phyloP scores from a whole-genome alignment of 2,329 filamentous ascomycete genomes.

The Davidsoniella neocaledoniae region DNA sequence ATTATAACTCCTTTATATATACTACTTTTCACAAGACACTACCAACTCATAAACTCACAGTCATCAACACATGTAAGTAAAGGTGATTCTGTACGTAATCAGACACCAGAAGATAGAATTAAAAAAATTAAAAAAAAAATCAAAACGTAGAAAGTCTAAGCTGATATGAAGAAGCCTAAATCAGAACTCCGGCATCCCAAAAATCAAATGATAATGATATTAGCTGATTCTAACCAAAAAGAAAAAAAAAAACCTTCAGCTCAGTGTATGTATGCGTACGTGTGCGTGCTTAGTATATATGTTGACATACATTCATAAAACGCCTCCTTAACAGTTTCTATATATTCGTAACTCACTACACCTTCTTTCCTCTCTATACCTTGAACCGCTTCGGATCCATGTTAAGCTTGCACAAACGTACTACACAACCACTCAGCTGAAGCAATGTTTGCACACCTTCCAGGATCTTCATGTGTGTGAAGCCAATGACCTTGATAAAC shows the following conservation, averaged over 20 bases:
- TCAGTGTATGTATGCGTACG: too few relatives aligned
- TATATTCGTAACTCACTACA: not conserved
- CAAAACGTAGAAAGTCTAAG: not conserved
- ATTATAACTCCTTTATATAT: not conserved
- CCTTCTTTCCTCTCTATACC: slow-evolving; percentile 7
- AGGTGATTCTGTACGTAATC: not conserved
- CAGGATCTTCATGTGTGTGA: slow-evolving; percentile 98
- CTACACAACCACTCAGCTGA: slow-evolving; percentile 84
- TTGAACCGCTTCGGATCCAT: slow-evolving; percentile 81
- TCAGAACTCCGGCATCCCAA: too few relatives aligned
- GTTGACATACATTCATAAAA: not conserved
- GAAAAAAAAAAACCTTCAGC: not conserved
- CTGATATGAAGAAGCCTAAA: not conserved
- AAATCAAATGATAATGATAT: too few relatives aligned
- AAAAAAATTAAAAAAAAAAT: not conserved
- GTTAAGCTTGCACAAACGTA: slow-evolving; percentile 82
- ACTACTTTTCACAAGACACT: not conserved
- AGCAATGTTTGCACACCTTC: slow-evolving; percentile 91
- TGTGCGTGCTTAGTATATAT: not conserved
- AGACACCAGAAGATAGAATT: too few relatives aligned
- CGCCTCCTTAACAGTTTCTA: not conserved
- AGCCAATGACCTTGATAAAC: slow-evolving; percentile 97
- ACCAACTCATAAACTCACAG: too few relatives aligned
- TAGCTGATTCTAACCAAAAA: not conserved
- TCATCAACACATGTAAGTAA: too few relatives aligned